Conservation (phyloP, 2,329 filamentous ascomycete species). For the Teratosphaeria nubilosa region DNA sequence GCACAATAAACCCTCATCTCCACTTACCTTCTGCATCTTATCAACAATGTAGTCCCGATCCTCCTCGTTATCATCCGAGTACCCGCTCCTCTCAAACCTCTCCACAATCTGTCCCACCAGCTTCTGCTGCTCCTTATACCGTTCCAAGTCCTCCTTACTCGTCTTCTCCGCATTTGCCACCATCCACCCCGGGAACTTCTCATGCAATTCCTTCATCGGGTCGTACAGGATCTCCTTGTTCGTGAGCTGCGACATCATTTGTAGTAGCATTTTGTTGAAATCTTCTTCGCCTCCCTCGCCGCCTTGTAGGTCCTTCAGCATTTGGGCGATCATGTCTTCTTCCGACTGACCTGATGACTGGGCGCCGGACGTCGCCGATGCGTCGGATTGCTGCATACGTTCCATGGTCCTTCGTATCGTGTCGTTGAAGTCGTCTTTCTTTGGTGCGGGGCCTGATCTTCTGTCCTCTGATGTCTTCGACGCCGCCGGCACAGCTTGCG, state of each 20-base stretch:
- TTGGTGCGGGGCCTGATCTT: slow-evolving; percentile 3
- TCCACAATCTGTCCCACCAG: slow-evolving; percentile 78
- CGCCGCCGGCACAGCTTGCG: slow-evolving; percentile 19
- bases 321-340: slow-evolving; percentile 80
- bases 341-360: slow-evolving; percentile 47
- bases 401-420: slow-evolving; percentile 92
- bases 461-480: slow-evolving; percentile 8
- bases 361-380: slow-evolving; percentile 71
- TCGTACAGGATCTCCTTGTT: slow-evolving; percentile 98
- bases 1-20: background rate
- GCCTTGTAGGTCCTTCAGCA: slow-evolving; percentile 72
- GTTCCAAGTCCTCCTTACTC: slow-evolving; percentile 60
- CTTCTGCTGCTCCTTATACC: slow-evolving; percentile 70
- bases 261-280: slow-evolving; percentile 87
- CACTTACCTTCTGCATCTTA: slow-evolving; percentile 88
- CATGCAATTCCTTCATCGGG: slow-evolving; percentile 92
- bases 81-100: slow-evolving; percentile 75
- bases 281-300: slow-evolving; percentile 57
- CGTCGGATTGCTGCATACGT: slow-evolving; percentile 82
- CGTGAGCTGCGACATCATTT: slow-evolving; percentile 98
- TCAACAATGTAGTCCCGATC: slow-evolving; percentile 92
- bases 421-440: slow-evolving; percentile 67
- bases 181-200: slow-evolving; percentile 88
- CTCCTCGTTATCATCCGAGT: slow-evolving; percentile 68
- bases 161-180: slow-evolving; percentile 71